A percentile compares a stretch with the other conserved stretches of the same genome.
These are phyloP conservation scores for Blastocladiella emersonii DNA, from an alignment of 371 early-diverging fungal species.

Conservation along the genomic window DNA sequence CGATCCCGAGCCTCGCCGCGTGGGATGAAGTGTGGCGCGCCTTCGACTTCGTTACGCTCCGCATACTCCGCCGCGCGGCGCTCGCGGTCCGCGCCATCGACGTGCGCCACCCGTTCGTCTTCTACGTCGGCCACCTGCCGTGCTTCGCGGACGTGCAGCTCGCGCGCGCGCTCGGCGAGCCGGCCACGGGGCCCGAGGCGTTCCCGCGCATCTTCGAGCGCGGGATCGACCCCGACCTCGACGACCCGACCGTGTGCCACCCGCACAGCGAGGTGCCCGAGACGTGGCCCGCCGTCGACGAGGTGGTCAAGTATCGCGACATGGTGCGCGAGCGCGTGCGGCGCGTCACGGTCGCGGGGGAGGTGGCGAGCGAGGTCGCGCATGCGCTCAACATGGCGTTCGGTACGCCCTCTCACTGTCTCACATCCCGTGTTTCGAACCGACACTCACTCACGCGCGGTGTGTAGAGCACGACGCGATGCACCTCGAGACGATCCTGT, in stretches of 20 bases:
- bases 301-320: conserved; percentile 49
- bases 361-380: too few species aligned
- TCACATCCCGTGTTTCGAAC: conserved; percentile 27
- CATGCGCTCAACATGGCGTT: background rate
- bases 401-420: conserved; percentile 1
- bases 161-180: conserved; percentile 35
- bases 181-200: conserved; percentile 38
- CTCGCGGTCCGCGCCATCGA: conserved; percentile 58
- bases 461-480: conserved; percentile 75
- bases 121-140: conserved; percentile 82
- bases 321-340: conserved; percentile 41
- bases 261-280: conserved; percentile 64
- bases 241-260: conserved; percentile 60
- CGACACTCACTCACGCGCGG: too few species aligned
- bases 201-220: conserved; percentile 76
- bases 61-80: conserved; percentile 37
- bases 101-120: conserved; percentile 75
- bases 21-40: conserved; percentile 66
- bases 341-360: background rate
- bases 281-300: conserved; percentile 53
- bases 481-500: conserved; percentile 76
- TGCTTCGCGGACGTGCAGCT: conserved; percentile 74
- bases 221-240: conserved; percentile 83
- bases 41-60: conserved; percentile 57
- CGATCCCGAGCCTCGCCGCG: conserved; percentile 38